Evolutionary conservation across 305 asterid genomes (phyloP).

Genomic region (Solanum hybrid): DNA sequence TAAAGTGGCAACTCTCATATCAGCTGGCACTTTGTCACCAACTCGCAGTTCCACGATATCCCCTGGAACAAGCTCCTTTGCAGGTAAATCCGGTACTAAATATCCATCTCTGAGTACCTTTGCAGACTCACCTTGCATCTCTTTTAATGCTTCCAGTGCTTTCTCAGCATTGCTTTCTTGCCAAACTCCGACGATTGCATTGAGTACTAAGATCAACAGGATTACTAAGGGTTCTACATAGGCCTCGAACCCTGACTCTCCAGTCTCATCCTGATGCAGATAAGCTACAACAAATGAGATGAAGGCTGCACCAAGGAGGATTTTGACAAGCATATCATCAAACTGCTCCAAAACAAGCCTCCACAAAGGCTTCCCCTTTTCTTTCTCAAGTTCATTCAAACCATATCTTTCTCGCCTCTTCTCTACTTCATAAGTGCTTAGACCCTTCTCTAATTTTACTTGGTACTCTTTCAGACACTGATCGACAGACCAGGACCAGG

Average conservation of each 20-base stretch:
- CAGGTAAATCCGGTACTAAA: constrained; percentile 58
- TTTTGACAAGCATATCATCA: constrained; percentile 76
- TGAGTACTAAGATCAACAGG: constrained; percentile 56
- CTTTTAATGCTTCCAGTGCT: constrained; percentile 84
- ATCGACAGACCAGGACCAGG: constrained; percentile 76
- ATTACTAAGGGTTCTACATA: constrained; percentile 88
- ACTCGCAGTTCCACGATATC: constrained; percentile 78
- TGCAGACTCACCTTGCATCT: constrained; percentile 68
- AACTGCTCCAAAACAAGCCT: constrained; percentile 68
- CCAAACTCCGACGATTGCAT: constrained; percentile 94
- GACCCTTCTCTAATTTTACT: constrained; percentile 69
- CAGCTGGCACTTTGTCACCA: constrained; percentile 90
- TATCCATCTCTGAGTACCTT: constrained; percentile 71
- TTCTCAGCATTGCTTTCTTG: constrained; percentile 89
- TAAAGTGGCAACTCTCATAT: constrained; percentile 61
- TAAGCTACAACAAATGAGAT: constrained; percentile 66
- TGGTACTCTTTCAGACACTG: constrained; percentile 63
- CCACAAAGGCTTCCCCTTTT: constrained; percentile 73
- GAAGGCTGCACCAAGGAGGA: constrained; percentile 69
- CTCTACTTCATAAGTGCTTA: constrained; percentile 55
- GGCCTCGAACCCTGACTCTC: constrained; percentile 41
- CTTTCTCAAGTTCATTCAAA: constrained; percentile 66
- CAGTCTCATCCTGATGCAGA: constrained; percentile 41
- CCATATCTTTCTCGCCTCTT: constrained; percentile 51
- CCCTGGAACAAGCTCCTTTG: constrained; percentile 87